A percentile compares a stretch with the other conserved stretches of the same genome.
Conservation (phyloP, 805 yeast genomes). For the Scheffersomyces spartinae region DNA sequence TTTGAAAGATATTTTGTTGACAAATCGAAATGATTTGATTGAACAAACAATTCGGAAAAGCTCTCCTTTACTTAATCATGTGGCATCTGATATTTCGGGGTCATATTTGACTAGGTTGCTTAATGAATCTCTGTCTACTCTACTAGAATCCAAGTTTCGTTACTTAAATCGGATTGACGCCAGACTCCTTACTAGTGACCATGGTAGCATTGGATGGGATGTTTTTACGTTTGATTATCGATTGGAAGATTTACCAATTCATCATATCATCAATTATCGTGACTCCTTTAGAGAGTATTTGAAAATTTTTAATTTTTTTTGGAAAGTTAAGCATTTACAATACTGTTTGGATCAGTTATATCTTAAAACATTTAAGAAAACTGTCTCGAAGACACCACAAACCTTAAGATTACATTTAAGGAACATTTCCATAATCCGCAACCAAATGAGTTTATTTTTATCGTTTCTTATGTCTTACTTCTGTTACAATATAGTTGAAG, state of each 20-base stretch:
- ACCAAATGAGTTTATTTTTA: constrained; percentile 7
- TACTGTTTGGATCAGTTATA: constrained; percentile 14
- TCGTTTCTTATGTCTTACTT: not conserved
- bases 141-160: constrained; percentile 25
- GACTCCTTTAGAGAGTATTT: constrained; percentile 43
- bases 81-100: constrained; percentile 52
- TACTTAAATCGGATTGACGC: constrained; percentile 63
- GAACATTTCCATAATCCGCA: constrained; percentile 15
- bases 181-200: constrained; percentile 60
- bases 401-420: constrained; percentile 6
- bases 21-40: constrained; percentile 77
- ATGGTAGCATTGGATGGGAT: constrained; percentile 81
- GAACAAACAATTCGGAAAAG: constrained; percentile 51
- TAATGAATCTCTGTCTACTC: constrained; percentile 49
- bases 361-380: constrained; percentile 6
- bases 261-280: constrained; percentile 19
- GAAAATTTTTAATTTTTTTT: constrained; percentile 72
- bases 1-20: constrained; percentile 54
- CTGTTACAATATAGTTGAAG: not conserved
- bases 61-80: constrained; percentile 35
- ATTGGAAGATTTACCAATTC: constrained; percentile 43
- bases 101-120: constrained; percentile 55
- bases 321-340: constrained; percentile 62
- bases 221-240: constrained; percentile 84
- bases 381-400: constrained; percentile 5